Evolutionary conservation across 2,329 filamentous ascomycete species (phyloP).

Genomic region (Colletotrichum tofieldiae): DNA sequence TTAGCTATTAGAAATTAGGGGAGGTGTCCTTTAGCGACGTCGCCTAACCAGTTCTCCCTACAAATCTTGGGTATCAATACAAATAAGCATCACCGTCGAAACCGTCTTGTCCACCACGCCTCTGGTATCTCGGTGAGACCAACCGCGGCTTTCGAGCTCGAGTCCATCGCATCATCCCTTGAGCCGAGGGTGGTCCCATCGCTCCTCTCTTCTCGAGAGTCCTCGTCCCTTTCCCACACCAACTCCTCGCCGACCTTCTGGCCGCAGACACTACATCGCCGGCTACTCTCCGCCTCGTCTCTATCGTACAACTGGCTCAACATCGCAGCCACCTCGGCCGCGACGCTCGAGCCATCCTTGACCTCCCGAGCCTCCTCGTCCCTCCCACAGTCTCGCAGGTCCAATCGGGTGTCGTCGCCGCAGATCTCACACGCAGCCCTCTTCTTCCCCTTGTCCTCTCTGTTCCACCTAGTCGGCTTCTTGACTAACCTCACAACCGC

Average conservation of each 20-base stretch:
- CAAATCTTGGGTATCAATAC: slow-evolving; percentile 15
- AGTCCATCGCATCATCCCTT: neutral
- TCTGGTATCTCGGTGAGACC: slow-evolving; percentile 20
- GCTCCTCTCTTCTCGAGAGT: neutral
- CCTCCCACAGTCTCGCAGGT: neutral
- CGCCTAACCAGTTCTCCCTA: neutral
- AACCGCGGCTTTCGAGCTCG: neutral
- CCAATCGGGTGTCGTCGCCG: neutral
- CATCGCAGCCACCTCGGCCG: neutral
- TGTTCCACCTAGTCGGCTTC: neutral
- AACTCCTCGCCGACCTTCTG: neutral
- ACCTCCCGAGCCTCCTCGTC: neutral
- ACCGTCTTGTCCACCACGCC: slow-evolving; percentile 27
- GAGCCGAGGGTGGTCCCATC: neutral
- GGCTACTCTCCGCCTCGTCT: neutral
- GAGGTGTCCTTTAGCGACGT: neutral
- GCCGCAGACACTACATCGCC: neutral
- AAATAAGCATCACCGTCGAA: neutral
- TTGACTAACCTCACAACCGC: neutral
- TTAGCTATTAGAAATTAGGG: slow-evolving; percentile 20
- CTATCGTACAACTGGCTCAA: neutral
- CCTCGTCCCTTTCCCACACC: neutral
- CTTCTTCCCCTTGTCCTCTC: slow-evolving; percentile 3
- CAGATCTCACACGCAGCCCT: slow-evolving; percentile 8
- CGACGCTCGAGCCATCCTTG: neutral